phyloP scores from a whole-genome alignment of 2,329 filamentous ascomycete genomes.

The Coniochaeta ligniaria region DNA sequence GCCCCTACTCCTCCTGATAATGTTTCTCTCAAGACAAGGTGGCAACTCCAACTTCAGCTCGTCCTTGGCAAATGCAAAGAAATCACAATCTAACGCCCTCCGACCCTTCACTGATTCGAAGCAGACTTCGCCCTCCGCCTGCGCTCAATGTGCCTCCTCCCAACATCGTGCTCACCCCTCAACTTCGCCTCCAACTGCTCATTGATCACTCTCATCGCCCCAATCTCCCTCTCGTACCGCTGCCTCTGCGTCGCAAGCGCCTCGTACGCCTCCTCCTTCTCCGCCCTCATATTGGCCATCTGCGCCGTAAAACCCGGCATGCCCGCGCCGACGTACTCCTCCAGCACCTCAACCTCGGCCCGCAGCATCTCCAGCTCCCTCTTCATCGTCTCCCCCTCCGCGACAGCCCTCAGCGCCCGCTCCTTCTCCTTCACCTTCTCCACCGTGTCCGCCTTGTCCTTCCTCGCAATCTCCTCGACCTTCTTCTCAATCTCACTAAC shows the following conservation, averaged over 20 bases:
- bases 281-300: background rate
- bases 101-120: background rate
- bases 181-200: background rate
- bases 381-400: constrained; percentile 16
- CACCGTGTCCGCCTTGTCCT: constrained; percentile 32
- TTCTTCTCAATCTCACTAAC: constrained; percentile 25
- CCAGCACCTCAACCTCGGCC: constrained; percentile 11
- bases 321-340: background rate
- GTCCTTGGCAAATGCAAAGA: too few species aligned
- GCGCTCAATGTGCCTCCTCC: background rate
- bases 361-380: constrained; percentile 5
- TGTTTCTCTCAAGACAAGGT: too few species aligned
- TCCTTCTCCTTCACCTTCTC: constrained; percentile 17
- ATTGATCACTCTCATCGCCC: background rate
- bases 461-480: constrained; percentile 2
- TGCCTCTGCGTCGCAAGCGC: background rate
- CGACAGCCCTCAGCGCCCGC: constrained; percentile 23
- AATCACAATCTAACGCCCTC: background rate
- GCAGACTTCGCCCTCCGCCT: background rate
- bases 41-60: too few species aligned
- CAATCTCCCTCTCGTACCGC: background rate
- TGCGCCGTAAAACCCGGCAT: background rate
- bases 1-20: background rate
- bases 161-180: background rate
- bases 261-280: background rate